Base-by-base conservation (phyloP, 2,329 filamentous ascomycete species). In the Penicillium sp. region DNA sequence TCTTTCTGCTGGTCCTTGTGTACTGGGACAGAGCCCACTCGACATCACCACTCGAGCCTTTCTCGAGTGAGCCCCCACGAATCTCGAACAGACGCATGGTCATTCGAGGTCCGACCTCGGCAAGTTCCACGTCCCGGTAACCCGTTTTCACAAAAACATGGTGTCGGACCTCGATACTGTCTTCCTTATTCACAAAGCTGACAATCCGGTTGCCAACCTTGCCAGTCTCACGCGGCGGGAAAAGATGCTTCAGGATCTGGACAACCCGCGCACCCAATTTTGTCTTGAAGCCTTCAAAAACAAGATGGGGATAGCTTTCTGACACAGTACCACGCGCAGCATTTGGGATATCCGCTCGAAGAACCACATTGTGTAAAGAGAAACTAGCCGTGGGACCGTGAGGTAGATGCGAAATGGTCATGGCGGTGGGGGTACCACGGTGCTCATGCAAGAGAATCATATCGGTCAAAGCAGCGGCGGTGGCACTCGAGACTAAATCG, bases 21-120 rank as follows among this genome's bases (percentile, higher is more conserved):
- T 95, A 98, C 60, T 95, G 90, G 45, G 86, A 93, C 47, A 98
- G 73, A 47, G 92, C 84, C 92, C 92, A 98, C 67, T 98, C 92
- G 3, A 93, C 80, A 65, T 98, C 92, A 3, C 90, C 90, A 51
- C 93, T 85, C 64, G 93, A 93, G 57, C 89, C 64, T 45, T 70
- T 94, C 60, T 96, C 92, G 43, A 95, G 70, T 3, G 90, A 94
- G 11, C 92, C 90, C 36, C 82, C 83, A 31, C 89, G 76, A 45
- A 98, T 95, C 69, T 96, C 87, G 59, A 96, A 98, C 36, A 88
- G 71, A 51, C 87, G 76, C 87, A 96, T 92, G n/a, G 88, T 95
- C 86, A 96, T 95, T 40, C 92, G 76, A 1, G 92, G 92, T 0
- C 90, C 88, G 34, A 94, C 87, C 62, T 95, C 88, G 10, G 85